Conservation (phyloP, 805 yeast genomes). For the Brettanomyces nanus region DNA sequence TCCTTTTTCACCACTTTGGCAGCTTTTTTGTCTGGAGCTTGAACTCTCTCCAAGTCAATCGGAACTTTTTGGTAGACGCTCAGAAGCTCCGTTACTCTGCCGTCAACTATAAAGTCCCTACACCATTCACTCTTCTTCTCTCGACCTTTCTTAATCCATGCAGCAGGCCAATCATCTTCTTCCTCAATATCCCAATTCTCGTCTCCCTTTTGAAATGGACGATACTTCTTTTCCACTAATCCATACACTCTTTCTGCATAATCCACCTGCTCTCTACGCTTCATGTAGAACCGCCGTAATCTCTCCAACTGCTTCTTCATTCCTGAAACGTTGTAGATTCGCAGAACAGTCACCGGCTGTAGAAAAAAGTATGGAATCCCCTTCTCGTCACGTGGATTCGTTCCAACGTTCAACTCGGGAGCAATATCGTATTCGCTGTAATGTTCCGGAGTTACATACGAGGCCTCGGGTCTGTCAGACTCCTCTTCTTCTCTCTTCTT, state of each 20-base stretch:
- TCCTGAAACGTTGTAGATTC: conserved; percentile 74
- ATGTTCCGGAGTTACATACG: conserved; percentile 55
- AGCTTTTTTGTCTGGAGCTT: conserved; percentile 13
- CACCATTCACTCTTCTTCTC: conserved; percentile 84
- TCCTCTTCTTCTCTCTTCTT: conserved; percentile 29
- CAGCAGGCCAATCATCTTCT: conserved; percentile 79
- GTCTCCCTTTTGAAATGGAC: conserved; percentile 45
- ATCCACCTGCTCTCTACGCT: conserved; percentile 40
- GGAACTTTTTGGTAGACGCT: conserved; percentile 32
- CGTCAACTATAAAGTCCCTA: conserved; percentile 62
- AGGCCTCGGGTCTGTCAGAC: conserved; percentile 27
- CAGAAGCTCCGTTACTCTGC: conserved; percentile 49
- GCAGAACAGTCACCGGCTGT: conserved; percentile 71
- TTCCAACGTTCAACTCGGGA: conserved; percentile 41
- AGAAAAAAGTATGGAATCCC: conserved; percentile 54
- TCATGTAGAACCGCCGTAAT: conserved; percentile 69
- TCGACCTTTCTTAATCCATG: conserved; percentile 73
- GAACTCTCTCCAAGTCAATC: conserved; percentile 13
- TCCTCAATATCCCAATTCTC: conserved; percentile 43
- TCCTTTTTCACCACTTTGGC: conserved; percentile 4
- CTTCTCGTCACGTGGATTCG: conserved; percentile 24
- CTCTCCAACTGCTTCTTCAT: conserved; percentile 69
- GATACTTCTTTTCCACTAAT: conserved; percentile 32
- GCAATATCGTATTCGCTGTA: conserved; percentile 51
- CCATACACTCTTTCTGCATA: conserved; percentile 21